Conservation (phyloP, 164 flowering plant genomes). For the Protea cynaroides region DNA sequence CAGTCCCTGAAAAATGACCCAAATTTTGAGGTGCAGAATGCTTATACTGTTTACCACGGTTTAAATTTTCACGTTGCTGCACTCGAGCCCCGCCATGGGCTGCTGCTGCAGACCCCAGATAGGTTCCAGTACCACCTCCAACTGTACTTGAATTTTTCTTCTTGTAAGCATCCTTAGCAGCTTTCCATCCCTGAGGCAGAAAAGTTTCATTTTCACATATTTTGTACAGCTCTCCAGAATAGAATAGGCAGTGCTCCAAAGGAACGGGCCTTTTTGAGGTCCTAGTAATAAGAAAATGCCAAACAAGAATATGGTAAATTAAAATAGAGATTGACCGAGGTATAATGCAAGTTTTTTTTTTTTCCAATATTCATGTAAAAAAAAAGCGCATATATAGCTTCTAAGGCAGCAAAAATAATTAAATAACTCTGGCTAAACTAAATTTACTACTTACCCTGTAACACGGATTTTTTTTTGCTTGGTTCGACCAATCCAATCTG, state of each 20-base stretch:
- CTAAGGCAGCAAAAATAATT: too few relatives aligned
- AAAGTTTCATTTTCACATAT: constrained; percentile 78
- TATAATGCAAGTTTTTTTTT: background rate
- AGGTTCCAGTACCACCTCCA: constrained; percentile 40
- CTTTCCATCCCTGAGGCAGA: constrained; percentile 61
- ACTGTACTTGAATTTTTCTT: constrained; percentile 48
- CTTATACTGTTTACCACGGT: constrained; percentile 60
- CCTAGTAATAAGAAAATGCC: constrained; percentile 37
- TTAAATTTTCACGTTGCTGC: constrained; percentile 56
- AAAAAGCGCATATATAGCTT: background rate
- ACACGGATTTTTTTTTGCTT: constrained; percentile 89
- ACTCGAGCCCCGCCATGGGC: constrained; percentile 35
- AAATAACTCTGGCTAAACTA: too few relatives aligned
- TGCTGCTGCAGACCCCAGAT: constrained; percentile 36
- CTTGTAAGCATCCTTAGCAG: constrained; percentile 77
- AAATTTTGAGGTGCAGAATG: constrained; percentile 45
- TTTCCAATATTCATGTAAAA: background rate
- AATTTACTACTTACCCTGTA: constrained; percentile 62
- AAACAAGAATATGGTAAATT: constrained; percentile 1
- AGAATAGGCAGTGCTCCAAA: constrained; percentile 89
- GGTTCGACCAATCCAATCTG: constrained; percentile 99
- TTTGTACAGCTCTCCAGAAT: constrained; percentile 87
- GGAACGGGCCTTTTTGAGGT: constrained; percentile 97
- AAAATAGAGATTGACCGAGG: background rate
- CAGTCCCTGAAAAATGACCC: constrained; percentile 38